Evolutionary conservation across 1,284 basidiomycete species (phyloP), one percentile per base, ranked within the genome.

Genomic region (Moesziomyces parantarcticus): DNA sequence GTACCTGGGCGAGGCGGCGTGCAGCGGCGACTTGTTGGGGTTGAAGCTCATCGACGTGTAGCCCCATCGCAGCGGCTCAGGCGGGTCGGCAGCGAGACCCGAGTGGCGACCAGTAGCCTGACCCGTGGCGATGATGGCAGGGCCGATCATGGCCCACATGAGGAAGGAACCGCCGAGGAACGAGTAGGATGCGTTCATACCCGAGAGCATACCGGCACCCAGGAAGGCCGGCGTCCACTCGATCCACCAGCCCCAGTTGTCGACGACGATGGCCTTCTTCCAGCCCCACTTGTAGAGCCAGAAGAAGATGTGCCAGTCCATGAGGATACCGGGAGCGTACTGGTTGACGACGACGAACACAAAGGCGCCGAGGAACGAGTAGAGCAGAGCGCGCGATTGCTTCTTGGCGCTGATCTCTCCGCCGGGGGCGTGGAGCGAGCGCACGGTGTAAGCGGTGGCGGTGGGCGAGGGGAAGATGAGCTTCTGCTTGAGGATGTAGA

Each of bases 391-490:
- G 40, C 87, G 83, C 0, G 88, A 86, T 84, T 90, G 90, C 82
- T 89, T 89, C 79, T 84, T 87, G 23, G 89, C 89, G 14, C 85
- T 86, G 14, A 32, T 16, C 45, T 69, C 77, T 23, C 78, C 78
- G 14, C 77, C 75, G 45, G 67, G 62, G 20, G 77, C 86, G 77
- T 91, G 90, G 32, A 90, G 85, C 9, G 89, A 88, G 23, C 88
- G 88, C 70, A 90, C 90, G 20, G 89, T 89, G 77, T 87, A 89
- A 20, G 89, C 90, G 36, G 89, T 90, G 13, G 90, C 90, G 55
- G 90, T 88, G 16, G 88, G 88, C 3, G 89, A 89, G 2, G 89
- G 90, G 86, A 91, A 91, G 36, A 88, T 88, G 29, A 90, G 84
- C 79, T 90, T 90, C 80, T 89, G 88, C 80, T 88, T 87, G 54